phyloP scores from a whole-genome alignment of 2,329 filamentous ascomycete genomes.

The Lecanicillium sp. region DNA sequence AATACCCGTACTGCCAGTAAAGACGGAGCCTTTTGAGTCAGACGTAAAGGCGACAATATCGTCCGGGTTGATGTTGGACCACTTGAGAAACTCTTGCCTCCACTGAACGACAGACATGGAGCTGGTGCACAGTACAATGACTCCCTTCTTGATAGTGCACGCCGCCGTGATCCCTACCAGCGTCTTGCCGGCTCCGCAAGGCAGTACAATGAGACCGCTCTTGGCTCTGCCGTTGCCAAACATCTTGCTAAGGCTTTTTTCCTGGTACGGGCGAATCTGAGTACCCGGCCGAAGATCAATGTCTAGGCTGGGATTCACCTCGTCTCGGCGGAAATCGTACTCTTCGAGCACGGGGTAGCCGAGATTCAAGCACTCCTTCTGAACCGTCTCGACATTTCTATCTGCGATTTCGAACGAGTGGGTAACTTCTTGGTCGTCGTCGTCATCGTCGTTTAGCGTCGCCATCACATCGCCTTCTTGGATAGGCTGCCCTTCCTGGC shows the following conservation, averaged over 20 bases:
- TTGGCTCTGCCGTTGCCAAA: slow-evolving; percentile 97
- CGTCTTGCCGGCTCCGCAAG: slow-evolving; percentile 95
- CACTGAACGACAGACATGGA: slow-evolving; percentile 98
- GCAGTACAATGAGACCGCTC: slow-evolving; percentile 93
- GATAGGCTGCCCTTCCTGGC: slow-evolving; percentile 34
- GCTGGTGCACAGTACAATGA: slow-evolving; percentile 91
- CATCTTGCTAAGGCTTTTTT: slow-evolving; percentile 98
- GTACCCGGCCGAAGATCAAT: slow-evolving; percentile 88
- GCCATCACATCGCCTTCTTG: slow-evolving; percentile 64
- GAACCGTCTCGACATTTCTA: slow-evolving; percentile 74
- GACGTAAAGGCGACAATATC: slow-evolving; percentile 95
- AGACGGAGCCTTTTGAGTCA: slow-evolving; percentile 72
- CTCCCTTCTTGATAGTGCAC: slow-evolving; percentile 94
- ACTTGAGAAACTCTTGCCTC: slow-evolving; percentile 93
- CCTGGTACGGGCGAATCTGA: slow-evolving; percentile 89
- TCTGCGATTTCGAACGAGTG: slow-evolving; percentile 90
- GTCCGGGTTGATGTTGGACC: slow-evolving; percentile 90
- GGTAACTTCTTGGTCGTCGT: slow-evolving; percentile 79
- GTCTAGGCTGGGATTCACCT: slow-evolving; percentile 80
- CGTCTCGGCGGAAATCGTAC: slow-evolving; percentile 93
- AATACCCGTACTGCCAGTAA: slow-evolving; percentile 85
- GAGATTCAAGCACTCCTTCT: slow-evolving; percentile 81
- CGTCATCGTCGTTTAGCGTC: slow-evolving; percentile 72
- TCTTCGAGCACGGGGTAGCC: slow-evolving; percentile 87
- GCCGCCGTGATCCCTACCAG: slow-evolving; percentile 96